phyloP scores from a whole-genome alignment of 306 rosid species.

The Amphicarpaea edgeworthii region DNA sequence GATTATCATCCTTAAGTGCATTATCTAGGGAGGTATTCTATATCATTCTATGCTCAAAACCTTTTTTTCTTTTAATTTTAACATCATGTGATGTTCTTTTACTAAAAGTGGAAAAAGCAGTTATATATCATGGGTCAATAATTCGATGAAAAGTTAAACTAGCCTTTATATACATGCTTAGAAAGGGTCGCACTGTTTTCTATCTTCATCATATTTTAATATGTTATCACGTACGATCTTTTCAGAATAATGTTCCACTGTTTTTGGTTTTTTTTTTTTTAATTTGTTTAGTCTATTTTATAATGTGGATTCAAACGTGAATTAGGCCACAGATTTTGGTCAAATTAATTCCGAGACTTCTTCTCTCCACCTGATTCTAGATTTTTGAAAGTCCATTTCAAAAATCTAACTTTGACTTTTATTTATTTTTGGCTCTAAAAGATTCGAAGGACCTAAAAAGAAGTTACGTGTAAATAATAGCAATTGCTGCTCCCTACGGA shows the following conservation, averaged over 20 bases:
- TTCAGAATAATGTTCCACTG: neutral
- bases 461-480: conserved; percentile 34
- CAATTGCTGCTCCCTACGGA: neutral
- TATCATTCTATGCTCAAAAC: conserved; percentile 1
- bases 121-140: conserved; percentile 39
- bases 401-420: conserved; percentile 48
- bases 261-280: neutral
- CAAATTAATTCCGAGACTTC: conserved; percentile 45
- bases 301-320: conserved; percentile 3
- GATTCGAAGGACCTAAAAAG: neutral
- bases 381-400: conserved; percentile 33
- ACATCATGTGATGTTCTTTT: neutral
- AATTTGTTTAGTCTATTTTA: neutral
- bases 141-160: conserved; percentile 44
- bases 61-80: conserved; percentile 19
- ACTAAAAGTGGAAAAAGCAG: conserved; percentile 35
- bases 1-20: conserved; percentile 25
- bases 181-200: conserved; percentile 44
- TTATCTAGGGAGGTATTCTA: neutral
- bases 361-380: neutral
- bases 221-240: neutral
- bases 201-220: conserved; percentile 8
- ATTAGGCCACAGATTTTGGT: conserved; percentile 45
- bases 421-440: neutral
- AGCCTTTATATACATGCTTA: conserved; percentile 36